Evolutionary conservation across 2,329 filamentous ascomycete genomes (phyloP).

Genomic region (Calonectria honghensis): DNA sequence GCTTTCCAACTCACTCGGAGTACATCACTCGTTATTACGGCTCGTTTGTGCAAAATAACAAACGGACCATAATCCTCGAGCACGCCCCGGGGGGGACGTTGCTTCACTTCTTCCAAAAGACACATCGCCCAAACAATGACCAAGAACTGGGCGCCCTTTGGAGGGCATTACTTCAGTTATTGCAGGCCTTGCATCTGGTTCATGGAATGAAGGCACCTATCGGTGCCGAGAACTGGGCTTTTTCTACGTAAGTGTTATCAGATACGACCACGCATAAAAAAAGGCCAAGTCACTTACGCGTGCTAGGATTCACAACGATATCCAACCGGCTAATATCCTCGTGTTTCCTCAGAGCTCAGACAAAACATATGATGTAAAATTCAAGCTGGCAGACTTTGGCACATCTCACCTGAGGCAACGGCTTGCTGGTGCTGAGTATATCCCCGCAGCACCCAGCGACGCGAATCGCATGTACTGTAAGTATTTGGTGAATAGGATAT

Average conservation of each 20-base stretch:
- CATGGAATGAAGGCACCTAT: not conserved
- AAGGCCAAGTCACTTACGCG: not conserved
- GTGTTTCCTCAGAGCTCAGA: constrained; percentile 28
- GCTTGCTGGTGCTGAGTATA: not conserved
- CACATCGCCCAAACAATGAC: not conserved
- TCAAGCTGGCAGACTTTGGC: constrained; percentile 41
- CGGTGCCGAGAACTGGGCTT: not conserved
- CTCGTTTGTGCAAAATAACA: constrained; percentile 14
- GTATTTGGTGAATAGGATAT: too few species aligned
- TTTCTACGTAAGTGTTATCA: not conserved
- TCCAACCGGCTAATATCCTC: constrained; percentile 42
- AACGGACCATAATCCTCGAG: constrained; percentile 25
- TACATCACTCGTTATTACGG: constrained; percentile 24
- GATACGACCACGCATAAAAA: not conserved
- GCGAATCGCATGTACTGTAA: constrained; percentile 44
- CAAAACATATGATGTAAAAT: constrained; percentile 22
- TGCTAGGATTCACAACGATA: constrained; percentile 36
- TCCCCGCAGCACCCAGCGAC: not conserved
- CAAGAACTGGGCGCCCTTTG: not conserved
- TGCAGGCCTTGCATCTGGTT: not conserved
- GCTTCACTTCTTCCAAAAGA: constrained; percentile 2
- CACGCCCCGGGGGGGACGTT: constrained; percentile 34
- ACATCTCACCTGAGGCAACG: constrained; percentile 6
- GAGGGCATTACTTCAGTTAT: constrained; percentile 16
- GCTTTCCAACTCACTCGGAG: not conserved